A percentile compares a stretch with the other conserved stretches of the same genome.
These are phyloP conservation scores for Fusarium keratoplasticum DNA, from an alignment of 2,329 filamentous ascomycete species.

Conservation along the genomic window DNA sequence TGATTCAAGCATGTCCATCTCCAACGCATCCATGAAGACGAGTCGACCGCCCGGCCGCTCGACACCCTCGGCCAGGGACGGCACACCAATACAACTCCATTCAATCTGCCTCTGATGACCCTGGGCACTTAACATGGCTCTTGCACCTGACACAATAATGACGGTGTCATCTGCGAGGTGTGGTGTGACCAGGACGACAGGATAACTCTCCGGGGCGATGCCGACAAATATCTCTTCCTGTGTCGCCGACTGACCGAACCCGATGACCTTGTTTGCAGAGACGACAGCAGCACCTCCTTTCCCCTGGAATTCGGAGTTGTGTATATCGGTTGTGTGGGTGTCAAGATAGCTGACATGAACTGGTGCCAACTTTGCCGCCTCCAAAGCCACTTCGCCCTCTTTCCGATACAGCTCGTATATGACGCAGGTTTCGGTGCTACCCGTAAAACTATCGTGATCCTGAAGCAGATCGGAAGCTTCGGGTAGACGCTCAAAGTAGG, in stretches of 20 bases:
- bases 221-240: slow-evolving; percentile 52
- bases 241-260: slow-evolving; percentile 52
- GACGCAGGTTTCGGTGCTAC: background rate
- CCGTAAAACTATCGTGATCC: background rate
- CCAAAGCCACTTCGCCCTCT: background rate
- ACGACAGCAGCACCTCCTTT: slow-evolving; percentile 45
- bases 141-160: slow-evolving; percentile 44
- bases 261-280: slow-evolving; percentile 50
- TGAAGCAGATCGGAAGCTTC: background rate
- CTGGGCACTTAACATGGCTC: slow-evolving; percentile 45
- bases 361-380: slow-evolving; percentile 11
- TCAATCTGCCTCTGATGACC: slow-evolving; percentile 47
- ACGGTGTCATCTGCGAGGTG: slow-evolving; percentile 42
- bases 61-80: background rate
- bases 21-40: slow-evolving; percentile 53
- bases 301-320: slow-evolving; percentile 39
- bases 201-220: slow-evolving; percentile 49
- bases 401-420: slow-evolving; percentile 39
- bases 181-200: slow-evolving; percentile 49
- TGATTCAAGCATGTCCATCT: slow-evolving; percentile 46
- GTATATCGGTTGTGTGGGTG: slow-evolving; percentile 41
- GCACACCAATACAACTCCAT: slow-evolving; percentile 23
- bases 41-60: slow-evolving; percentile 43
- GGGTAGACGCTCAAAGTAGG: slow-evolving; percentile 42
- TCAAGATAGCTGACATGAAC: slow-evolving; percentile 31